Evolutionary conservation across 176 grass and related monocot species (phyloP), one percentile per base, ranked within the genome.

Genomic region (Paspalum vaginatum): DNA sequence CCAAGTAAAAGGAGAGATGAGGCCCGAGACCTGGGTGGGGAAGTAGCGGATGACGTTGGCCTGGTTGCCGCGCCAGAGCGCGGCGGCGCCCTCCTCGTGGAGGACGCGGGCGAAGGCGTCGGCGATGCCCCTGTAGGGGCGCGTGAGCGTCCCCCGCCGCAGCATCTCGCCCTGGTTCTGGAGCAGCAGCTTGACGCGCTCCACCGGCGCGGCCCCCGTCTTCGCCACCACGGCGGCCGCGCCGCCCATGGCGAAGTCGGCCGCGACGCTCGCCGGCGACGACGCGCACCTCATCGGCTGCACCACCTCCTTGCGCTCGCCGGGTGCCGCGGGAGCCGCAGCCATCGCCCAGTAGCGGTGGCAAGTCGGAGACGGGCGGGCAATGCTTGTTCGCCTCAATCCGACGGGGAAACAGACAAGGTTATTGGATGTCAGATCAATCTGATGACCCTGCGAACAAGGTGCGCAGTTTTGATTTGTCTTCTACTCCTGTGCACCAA

Each of bases 21-120:
- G 26, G 26, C 25, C 22, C 47, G 39, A 0, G 50, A 88, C 95
- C 95, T 98, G 95, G 25, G 92, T 95, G 38, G 92, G 95, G 71
- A 98, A 93, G 81, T 98, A 98, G 47, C 92, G 78, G 86, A 98
- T 93, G 87, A 93, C 95, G 85, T 93, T 98, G 81, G 92, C 95
- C 77, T 98, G 92, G 82, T 98, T 94, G 42, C 95, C 95, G 0
- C 92, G 82, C 92, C 95, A 98, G 37, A 98, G 83, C 7, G 90
- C 88, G 65, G 87, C 65, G 76, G 70, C 75, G 65, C 95, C 88
- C 89, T 95, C 95, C 77, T 95, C 92, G 62, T 66, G 87, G 69
- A 98, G 64, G 40, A 98, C 75, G 70, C 95, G 86, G n/a, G 69
- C 14, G 87, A 93, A 98, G 77, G 84, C 61, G 66, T 98, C 67